These are phyloP conservation scores for Lactarius hengduanensis DNA, from an alignment of 768 basidiomycete species.

Conservation along the genomic window DNA sequence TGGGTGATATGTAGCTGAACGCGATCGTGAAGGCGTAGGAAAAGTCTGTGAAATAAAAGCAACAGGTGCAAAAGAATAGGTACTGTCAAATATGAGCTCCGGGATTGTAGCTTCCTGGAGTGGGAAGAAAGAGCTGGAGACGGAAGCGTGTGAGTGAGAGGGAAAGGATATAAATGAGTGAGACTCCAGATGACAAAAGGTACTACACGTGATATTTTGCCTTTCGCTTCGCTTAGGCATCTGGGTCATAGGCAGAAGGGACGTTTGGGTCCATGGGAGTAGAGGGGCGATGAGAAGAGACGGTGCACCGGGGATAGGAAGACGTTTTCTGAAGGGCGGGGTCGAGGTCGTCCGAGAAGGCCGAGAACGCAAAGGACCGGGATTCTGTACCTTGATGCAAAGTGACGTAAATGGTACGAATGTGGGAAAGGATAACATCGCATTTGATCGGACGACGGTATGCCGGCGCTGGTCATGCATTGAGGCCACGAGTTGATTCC, in stretches of 20 bases:
- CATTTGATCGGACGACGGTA: neutral
- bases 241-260: neutral
- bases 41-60: neutral
- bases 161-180: no score
- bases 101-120: no score
- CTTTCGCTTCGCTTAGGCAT: neutral
- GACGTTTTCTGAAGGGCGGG: neutral
- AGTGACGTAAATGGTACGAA: neutral
- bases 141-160: no score
- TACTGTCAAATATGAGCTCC: no score
- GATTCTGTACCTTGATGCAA: neutral
- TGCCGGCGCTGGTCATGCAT: neutral
- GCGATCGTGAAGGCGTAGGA: neutral
- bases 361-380: neutral
- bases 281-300: neutral
- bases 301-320: neutral
- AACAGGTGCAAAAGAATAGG: no score
- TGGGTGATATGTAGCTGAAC: neutral
- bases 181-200: no score
- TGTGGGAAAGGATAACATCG: neutral
- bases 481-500: neutral
- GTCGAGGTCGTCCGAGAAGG: neutral
- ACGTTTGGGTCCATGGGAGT: neutral
- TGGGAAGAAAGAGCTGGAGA: no score
- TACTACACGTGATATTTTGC: neutral